These are phyloP conservation scores for Tillandsia fasciculata DNA, from an alignment of 176 grass and related monocot species.

Conservation along the genomic window DNA sequence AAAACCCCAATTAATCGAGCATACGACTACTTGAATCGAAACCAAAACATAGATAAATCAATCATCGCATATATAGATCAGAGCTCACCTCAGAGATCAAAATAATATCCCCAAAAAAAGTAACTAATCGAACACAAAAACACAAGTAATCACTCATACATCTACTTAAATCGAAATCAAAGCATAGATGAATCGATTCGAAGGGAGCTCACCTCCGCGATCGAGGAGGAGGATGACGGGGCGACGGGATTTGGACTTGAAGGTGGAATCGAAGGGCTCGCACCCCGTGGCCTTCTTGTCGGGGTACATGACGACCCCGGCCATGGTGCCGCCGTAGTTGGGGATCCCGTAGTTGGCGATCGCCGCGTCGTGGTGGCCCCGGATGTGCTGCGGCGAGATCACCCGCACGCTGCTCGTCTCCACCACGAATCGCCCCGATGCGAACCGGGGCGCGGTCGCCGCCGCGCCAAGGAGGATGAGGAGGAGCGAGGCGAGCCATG, in stretches of 20 bases:
- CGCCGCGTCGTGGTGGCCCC: slow-evolving; percentile 50
- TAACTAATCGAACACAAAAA: too few relatives aligned
- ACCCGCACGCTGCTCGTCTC: slow-evolving; percentile 72
- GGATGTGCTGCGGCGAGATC: slow-evolving; percentile 43
- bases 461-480: slow-evolving; percentile 18
- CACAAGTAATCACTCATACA: neutral
- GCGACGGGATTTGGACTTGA: slow-evolving; percentile 47
- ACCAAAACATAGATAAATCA: too few relatives aligned
- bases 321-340: slow-evolving; percentile 68
- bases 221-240: slow-evolving; percentile 78
- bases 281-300: slow-evolving; percentile 34
- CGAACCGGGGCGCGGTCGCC: neutral
- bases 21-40: too few relatives aligned
- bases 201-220: slow-evolving; percentile 46
- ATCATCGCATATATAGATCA: too few relatives aligned
- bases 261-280: slow-evolving; percentile 23
- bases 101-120: too few relatives aligned
- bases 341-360: slow-evolving; percentile 95
- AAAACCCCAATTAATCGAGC: too few relatives aligned
- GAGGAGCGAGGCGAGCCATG: slow-evolving; percentile 8
- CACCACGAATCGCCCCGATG: slow-evolving; percentile 56
- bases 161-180: slow-evolving; percentile 1
- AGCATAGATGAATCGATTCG: neutral
- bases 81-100: too few relatives aligned
- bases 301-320: slow-evolving; percentile 62